Percentiles rank a stretch among this genome's conserved stretches.
These are phyloP conservation scores for Metarhizium album DNA, from an alignment of 2,329 filamentous ascomycete species.

Conservation along the genomic window DNA sequence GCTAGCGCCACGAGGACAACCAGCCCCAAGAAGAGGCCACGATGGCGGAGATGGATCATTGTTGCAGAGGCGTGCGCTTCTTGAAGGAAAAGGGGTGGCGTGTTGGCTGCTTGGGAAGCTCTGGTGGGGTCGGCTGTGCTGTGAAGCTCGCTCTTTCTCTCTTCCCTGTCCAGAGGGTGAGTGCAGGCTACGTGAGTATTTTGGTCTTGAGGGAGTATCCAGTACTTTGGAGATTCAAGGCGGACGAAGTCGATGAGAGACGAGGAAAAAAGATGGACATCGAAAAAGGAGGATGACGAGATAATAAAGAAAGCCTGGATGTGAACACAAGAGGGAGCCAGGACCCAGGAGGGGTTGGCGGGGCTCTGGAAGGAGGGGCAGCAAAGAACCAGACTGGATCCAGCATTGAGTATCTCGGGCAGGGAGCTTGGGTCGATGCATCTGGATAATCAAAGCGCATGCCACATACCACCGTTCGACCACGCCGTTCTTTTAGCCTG, in stretches of 20 bases:
- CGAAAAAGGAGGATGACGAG: background rate
- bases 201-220: background rate
- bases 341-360: conserved; percentile 4
- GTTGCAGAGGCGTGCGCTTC: background rate
- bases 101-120: background rate
- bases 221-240: too few species aligned
- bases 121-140: background rate
- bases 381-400: too few species aligned
- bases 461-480: too few species aligned
- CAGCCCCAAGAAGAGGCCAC: conserved; percentile 42
- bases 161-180: background rate
- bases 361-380: conserved; percentile 5
- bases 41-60: conserved; percentile 40
- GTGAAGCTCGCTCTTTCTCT: background rate
- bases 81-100: background rate
- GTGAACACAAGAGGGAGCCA: background rate
- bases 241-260: background rate
- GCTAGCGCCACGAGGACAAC: conserved; percentile 56
- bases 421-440: background rate
- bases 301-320: background rate
- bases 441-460: too few species aligned
- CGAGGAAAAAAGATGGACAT: background rate
- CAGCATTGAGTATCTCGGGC: background rate
- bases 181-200: background rate
- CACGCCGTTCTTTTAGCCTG: too few species aligned